Evolutionary conservation across 2,329 filamentous ascomycete species (phyloP), one percentile per base, ranked within the genome.

Genomic region (Stemphylium lycopersici): DNA sequence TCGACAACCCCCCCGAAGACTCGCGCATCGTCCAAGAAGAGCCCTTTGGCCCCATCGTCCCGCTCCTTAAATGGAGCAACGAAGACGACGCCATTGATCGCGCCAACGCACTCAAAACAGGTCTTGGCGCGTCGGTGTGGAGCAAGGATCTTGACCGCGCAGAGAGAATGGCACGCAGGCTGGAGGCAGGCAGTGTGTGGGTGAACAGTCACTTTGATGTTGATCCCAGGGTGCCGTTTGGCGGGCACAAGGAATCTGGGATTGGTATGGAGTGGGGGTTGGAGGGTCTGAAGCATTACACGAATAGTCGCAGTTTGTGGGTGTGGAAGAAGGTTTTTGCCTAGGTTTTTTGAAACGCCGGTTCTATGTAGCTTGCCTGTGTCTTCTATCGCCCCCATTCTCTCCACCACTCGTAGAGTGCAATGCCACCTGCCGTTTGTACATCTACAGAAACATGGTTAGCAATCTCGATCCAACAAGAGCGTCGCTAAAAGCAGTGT

Each of bases 221-320:
- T 31, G 62, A 61, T 34, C 67, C 68, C 0, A 66, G 75, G 46
- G 78, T 78, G 1, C 68, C 75, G 33, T 91, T 91, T 66, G 87
- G 88, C 42, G 90, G 90, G 0, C 90, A 83, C 79, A 93, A 92
- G 75, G 83, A 90, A 76, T 85, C 80, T n/a, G 90, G 90, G 49
- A 87, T 91, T 8, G 48, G 90, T 20, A 84, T 88, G 56, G 90
- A 93, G 72, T 78, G 75, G 76, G 77, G 77, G 6, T 70, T 69
- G 24, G 67, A 74, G 15, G 26, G 65, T 2, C 48, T 70, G 42
- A 69, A 63, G 46, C 49, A 55, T 26, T 67, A 62, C 42, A 61
- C 26, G 11, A 65, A 66, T 18, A 43, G 44, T 24, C 8, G 16
- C 16, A 29, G 24, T 50, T 13, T 48, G 32, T 39, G 34, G 20